A percentile compares a stretch with the other conserved stretches of the same genome.
Conservation (phyloP, 441 rosid genomes). For the Erodium texanum region DNA sequence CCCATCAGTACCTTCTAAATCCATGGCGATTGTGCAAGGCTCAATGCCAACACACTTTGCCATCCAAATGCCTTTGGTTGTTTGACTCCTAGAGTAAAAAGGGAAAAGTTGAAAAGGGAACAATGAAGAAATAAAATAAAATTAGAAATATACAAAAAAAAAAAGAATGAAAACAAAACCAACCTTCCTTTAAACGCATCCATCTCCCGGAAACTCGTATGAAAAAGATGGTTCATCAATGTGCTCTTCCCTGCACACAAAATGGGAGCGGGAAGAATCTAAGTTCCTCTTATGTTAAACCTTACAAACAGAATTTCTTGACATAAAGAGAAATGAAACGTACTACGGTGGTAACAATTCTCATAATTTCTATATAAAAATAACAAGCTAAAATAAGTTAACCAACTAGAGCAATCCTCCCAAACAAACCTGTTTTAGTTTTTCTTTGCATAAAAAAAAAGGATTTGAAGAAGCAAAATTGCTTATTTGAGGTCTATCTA, state of each 20-base stretch:
- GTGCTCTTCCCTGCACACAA: constrained; percentile 65
- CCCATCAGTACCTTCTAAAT: constrained; percentile 93
- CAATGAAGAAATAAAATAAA: neutral
- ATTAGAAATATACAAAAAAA: neutral
- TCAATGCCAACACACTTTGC: constrained; percentile 68
- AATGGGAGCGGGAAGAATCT: neutral
- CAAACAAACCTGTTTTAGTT: neutral
- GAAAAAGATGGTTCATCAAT: constrained; percentile 69
- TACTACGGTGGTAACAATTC: neutral
- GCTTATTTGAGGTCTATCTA: neutral
- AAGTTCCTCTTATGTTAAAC: constrained; percentile 1
- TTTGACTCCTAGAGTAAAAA: constrained; percentile 57
- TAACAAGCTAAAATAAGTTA: neutral
- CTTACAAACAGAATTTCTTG: neutral
- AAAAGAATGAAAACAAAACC: constrained; percentile 17
- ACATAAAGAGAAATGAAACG: neutral
- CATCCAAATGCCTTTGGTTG: constrained; percentile 91
- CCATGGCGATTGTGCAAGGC: constrained; percentile 80
- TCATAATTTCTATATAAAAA: neutral
- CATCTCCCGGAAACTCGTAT: constrained; percentile 80
- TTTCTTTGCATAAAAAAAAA: neutral
- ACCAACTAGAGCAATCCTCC: neutral
- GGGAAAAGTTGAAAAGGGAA: neutral
- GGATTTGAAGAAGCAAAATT: neutral
- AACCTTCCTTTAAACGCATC: constrained; percentile 70